phyloP scores from a whole-genome alignment of 495 filamentous ascomycete genomes.

The Gamarada debralockiae region DNA sequence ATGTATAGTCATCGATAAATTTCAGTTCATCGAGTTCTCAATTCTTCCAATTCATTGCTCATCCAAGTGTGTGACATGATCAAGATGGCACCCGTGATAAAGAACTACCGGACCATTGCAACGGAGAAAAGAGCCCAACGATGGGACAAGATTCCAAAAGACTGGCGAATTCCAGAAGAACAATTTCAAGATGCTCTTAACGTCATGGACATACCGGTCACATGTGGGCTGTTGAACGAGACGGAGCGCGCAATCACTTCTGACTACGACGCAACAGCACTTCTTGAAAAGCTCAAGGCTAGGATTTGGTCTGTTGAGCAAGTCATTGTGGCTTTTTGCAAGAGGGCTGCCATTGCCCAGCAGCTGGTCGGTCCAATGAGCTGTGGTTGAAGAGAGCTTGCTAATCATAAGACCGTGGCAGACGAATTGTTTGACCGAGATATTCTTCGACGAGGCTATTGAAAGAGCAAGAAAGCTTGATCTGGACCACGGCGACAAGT shows the following conservation, averaged over 20 bases:
- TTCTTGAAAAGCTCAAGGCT: constrained; percentile 31
- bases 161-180: constrained; percentile 32
- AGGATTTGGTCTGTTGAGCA: constrained; percentile 35
- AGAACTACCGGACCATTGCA: neutral
- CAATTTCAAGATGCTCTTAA: neutral
- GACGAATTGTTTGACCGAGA: constrained; percentile 60
- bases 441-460: constrained; percentile 59
- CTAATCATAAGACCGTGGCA: constrained; percentile 30
- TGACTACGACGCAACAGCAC: constrained; percentile 38
- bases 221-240: constrained; percentile 19
- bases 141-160: constrained; percentile 29
- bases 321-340: constrained; percentile 35
- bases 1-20: too few species aligned
- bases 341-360: constrained; percentile 54
- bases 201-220: neutral
- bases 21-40: too few species aligned
- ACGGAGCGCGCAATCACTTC: constrained; percentile 46
- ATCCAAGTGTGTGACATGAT: too few species aligned
- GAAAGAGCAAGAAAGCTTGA: constrained; percentile 53
- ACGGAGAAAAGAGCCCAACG: constrained; percentile 2
- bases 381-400: neutral
- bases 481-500: constrained; percentile 32
- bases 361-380: constrained; percentile 59
- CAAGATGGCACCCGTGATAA: neutral
- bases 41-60: too few species aligned